These are phyloP conservation scores for Rhodotorula taiwanensis DNA, from an alignment of 768 basidiomycete species.

Conservation along the genomic window DNA sequence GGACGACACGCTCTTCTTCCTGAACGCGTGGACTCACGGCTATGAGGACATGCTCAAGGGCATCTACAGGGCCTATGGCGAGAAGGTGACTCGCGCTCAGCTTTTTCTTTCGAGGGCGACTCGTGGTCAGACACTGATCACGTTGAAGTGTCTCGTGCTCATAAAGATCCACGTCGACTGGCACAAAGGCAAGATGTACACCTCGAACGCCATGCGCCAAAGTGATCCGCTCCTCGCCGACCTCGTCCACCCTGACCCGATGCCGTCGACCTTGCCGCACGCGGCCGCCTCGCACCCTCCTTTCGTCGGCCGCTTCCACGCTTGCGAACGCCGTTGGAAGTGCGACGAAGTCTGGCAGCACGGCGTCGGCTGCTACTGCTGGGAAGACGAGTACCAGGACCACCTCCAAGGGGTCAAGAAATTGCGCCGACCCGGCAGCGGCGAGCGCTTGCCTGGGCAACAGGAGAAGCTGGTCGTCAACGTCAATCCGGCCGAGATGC, in stretches of 20 bases:
- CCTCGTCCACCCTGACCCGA: slow-evolving; percentile 58
- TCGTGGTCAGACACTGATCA: neutral
- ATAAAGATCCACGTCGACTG: slow-evolving; percentile 78
- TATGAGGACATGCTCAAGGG: slow-evolving; percentile 75
- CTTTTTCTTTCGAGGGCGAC: neutral
- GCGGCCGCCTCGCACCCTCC: neutral
- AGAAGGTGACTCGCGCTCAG: slow-evolving; percentile 49
- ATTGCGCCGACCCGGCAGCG: slow-evolving; percentile 16
- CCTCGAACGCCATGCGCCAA: slow-evolving; percentile 43
- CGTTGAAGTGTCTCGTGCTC: neutral
- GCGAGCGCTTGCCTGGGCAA: neutral
- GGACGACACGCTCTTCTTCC: slow-evolving; percentile 63
- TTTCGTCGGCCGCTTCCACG: slow-evolving; percentile 62
- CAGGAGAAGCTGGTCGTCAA: slow-evolving; percentile 55
- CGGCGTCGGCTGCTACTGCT: slow-evolving; percentile 31
- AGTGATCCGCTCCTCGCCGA: slow-evolving; percentile 59
- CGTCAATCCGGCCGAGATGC: slow-evolving; percentile 73
- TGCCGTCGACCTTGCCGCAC: neutral
- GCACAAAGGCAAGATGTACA: slow-evolving; percentile 69
- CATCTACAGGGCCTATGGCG: slow-evolving; percentile 60
- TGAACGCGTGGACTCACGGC: slow-evolving; percentile 94
- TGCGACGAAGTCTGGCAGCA: slow-evolving; percentile 36
- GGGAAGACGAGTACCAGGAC: neutral
- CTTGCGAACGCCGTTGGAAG: slow-evolving; percentile 64
- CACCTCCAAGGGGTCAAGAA: slow-evolving; percentile 9